phyloP scores from a whole-genome alignment of 805 yeast species.

The Barnettozyma wickerhamii region DNA sequence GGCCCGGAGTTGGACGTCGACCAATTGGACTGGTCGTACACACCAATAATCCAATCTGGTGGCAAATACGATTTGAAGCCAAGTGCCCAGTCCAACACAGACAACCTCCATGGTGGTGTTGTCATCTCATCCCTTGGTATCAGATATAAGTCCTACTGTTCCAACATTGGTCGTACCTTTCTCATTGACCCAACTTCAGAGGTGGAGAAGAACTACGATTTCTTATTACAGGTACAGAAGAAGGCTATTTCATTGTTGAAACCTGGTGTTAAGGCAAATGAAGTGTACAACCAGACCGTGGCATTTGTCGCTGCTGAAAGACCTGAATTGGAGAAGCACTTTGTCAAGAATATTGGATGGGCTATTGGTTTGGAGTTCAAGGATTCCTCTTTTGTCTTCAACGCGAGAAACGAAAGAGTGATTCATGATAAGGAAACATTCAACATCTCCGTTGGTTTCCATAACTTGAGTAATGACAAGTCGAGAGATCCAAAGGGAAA shows the following conservation, averaged over 20 bases:
- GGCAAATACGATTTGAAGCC: slow-evolving; percentile 80
- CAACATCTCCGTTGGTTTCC: slow-evolving; percentile 74
- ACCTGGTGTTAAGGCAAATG: slow-evolving; percentile 60
- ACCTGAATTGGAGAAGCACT: slow-evolving; percentile 60
- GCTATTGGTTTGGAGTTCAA: slow-evolving; percentile 86
- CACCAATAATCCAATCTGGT: slow-evolving; percentile 88
- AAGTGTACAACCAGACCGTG: slow-evolving; percentile 61
- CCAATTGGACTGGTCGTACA: slow-evolving; percentile 87
- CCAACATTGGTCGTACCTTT: slow-evolving; percentile 83
- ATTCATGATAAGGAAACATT: slow-evolving; percentile 71
- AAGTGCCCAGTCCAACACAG: slow-evolving; percentile 70
- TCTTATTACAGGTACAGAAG: slow-evolving; percentile 64
- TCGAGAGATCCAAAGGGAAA: slow-evolving; percentile 46
- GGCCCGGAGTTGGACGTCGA: slow-evolving; percentile 71
- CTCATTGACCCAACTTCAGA: slow-evolving; percentile 83
- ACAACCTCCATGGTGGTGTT: slow-evolving; percentile 67
- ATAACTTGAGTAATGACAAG: slow-evolving; percentile 46
- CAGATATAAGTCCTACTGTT: slow-evolving; percentile 84
- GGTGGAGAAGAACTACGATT: slow-evolving; percentile 75
- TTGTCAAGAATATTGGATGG: slow-evolving; percentile 83
- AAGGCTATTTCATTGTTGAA: slow-evolving; percentile 56
- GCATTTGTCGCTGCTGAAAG: slow-evolving; percentile 54
- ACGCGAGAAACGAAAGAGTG: slow-evolving; percentile 63
- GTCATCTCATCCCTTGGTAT: slow-evolving; percentile 82
- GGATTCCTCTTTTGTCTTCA: slow-evolving; percentile 70